phyloP scores from a whole-genome alignment of 2,329 filamentous ascomycete genomes.

The Epichloe typhina region DNA sequence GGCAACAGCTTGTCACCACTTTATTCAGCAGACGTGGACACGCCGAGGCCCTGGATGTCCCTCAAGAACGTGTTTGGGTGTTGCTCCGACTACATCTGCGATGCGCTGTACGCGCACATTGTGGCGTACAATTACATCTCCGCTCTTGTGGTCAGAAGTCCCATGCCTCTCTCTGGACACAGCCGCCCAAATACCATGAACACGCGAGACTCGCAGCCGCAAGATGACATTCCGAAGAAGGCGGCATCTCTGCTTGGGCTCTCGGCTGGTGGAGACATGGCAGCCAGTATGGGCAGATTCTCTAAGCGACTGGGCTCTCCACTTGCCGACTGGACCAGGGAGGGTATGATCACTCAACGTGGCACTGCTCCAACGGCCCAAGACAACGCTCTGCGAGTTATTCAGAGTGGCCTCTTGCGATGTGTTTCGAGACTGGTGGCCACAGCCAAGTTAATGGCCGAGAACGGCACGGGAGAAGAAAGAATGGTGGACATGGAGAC shows the following conservation, averaged over 20 bases:
- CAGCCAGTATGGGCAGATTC: constrained; percentile 12
- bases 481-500: constrained; percentile 17
- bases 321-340: constrained; percentile 14
- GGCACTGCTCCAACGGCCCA: constrained; percentile 11
- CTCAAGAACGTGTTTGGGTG: constrained; percentile 39
- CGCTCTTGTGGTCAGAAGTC: constrained; percentile 15
- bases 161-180: constrained; percentile 7
- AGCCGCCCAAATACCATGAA: constrained; percentile 7
- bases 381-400: constrained; percentile 26
- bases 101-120: constrained; percentile 46
- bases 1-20: constrained; percentile 7
- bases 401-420: constrained; percentile 35
- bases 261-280: constrained; percentile 12
- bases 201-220: constrained; percentile 13
- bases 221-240: constrained; percentile 34
- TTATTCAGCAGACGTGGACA: constrained; percentile 8
- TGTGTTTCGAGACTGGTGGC: constrained; percentile 39
- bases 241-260: constrained; percentile 39
- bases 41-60: constrained; percentile 26
- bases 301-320: constrained; percentile 15
- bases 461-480: constrained; percentile 17
- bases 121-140: constrained; percentile 46
- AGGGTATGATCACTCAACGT: constrained; percentile 12
- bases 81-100: constrained; percentile 41
- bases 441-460: constrained; percentile 29